Base-by-base conservation (phyloP, 805 yeast genomes). In the Myxozyma vanderwaltii region DNA sequence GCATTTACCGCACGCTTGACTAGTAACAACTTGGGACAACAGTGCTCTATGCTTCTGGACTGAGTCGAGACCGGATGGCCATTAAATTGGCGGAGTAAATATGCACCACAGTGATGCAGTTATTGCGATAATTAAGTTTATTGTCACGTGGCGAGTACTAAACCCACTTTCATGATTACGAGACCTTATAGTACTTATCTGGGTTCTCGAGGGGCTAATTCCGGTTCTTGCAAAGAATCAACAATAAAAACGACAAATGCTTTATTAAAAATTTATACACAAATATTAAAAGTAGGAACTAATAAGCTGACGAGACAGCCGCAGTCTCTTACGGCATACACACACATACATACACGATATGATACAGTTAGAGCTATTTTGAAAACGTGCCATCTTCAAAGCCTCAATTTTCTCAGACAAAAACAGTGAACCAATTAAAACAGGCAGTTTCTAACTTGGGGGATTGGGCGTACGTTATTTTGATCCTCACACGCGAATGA, bases 191-290 rank as follows among this genome's bases (percentile, higher is more conserved):
- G 43, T 19, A 38, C 43, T 38, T 38, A 38, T 38, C 43, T n/a
- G 43, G 21, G 43, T n/a, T n/a, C 4, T 15, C 21, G n/a, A 17
- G 6, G 21, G n/a, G 21, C 41, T n/a, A n/a, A n/a, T n/a, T n/a
- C n/a, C n/a, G n/a, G n/a, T n/a, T n/a, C n/a, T n/a, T n/a, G n/a
- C n/a, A n/a, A n/a, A 13, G 15, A 15, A 5, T 15, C 21, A 38
- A 17, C 21, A 38, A 27, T 4, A 17, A 23, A 27, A 33, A 47
- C 51, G 24, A 47, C 51, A 15, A n/a, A 47, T 47, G 51, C 51
- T 47, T 45, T 47, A 47, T 35, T 47, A 47, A 21, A 47, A 40
- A 29, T 47, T 47, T 47, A 47, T 47, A 47, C 51, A 47, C 51
- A 47, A 47, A 47, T 19, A 47, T 47, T 33, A 47, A 17, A 44